Evolutionary conservation across 192 early-diverging fungal species (phyloP).

Genomic region (Oehlia diaphana): DNA sequence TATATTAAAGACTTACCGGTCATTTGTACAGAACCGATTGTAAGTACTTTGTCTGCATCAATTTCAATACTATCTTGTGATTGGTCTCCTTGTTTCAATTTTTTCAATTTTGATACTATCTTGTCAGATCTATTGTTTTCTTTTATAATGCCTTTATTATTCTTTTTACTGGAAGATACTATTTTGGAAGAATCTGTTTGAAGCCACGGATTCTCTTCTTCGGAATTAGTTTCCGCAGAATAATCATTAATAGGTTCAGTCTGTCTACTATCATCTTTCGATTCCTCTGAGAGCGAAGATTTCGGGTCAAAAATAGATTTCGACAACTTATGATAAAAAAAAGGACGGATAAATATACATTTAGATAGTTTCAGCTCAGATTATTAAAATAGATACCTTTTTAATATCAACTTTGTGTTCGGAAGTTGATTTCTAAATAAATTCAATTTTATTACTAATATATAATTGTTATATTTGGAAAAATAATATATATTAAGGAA

Average conservation of each 20-base stretch:
- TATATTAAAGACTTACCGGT: slow-evolving; percentile 23
- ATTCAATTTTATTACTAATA: background rate
- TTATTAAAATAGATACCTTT: slow-evolving; percentile 53
- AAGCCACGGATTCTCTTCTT: slow-evolving; percentile 80
- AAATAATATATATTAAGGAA: too few species aligned
- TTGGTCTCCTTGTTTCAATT: slow-evolving; percentile 47
- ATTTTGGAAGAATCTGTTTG: slow-evolving; percentile 50
- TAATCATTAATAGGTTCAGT: slow-evolving; percentile 53
- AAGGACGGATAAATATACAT: background rate
- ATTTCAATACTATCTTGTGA: slow-evolving; percentile 66
- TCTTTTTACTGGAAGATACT: slow-evolving; percentile 53
- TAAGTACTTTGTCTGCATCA: slow-evolving; percentile 65
- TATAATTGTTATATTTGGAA: background rate
- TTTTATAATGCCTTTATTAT: slow-evolving; percentile 50
- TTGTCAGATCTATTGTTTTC: slow-evolving; percentile 64
- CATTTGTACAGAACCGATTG: slow-evolving; percentile 48
- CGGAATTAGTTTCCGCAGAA: slow-evolving; percentile 32
- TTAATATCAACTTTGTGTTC: slow-evolving; percentile 35
- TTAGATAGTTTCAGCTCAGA: background rate
- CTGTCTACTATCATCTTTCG: slow-evolving; percentile 43
- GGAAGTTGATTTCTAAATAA: background rate
- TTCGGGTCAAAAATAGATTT: slow-evolving; percentile 1
- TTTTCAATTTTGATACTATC: slow-evolving; percentile 63
- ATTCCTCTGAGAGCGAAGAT: background rate
- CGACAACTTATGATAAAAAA: background rate